Evolutionary conservation across 2,329 filamentous ascomycete species (phyloP).

Genomic region (Cladosporium phlei): DNA sequence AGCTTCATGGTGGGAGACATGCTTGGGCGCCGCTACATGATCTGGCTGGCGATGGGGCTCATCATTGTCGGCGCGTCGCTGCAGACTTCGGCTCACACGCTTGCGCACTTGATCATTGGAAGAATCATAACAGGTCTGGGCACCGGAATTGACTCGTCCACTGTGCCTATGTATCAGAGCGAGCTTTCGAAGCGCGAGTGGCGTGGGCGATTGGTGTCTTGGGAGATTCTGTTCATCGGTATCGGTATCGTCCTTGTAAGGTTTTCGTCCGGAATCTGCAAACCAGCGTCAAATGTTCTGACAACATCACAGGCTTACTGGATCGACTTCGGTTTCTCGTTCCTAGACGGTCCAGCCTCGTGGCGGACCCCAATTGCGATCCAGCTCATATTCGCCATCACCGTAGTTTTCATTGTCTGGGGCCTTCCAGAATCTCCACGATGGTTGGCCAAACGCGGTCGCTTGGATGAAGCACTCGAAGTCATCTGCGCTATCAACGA

Average conservation of each 20-base stretch:
- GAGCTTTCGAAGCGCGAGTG: conserved; percentile 23
- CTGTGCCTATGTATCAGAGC: conserved; percentile 34
- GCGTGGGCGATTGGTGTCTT: conserved; percentile 24
- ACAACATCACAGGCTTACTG: conserved; percentile 13
- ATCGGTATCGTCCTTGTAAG: conserved; percentile 20
- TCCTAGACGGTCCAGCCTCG: conserved; percentile 28
- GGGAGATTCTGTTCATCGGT: conserved; percentile 26
- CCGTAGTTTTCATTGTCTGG: conserved; percentile 35
- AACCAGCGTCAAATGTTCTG: no score
- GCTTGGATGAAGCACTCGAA: conserved; percentile 22
- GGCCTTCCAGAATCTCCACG: conserved; percentile 35
- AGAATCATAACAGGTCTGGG: conserved; percentile 42
- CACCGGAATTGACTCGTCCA: conserved; percentile 36
- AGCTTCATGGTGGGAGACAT: conserved; percentile 33
- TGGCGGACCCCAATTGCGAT: conserved; percentile 40
- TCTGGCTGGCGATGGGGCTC: conserved; percentile 37
- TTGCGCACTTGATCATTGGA: conserved; percentile 38
- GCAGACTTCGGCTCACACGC: conserved; percentile 36
- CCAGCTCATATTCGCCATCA: conserved; percentile 39
- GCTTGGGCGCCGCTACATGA: conserved; percentile 32
- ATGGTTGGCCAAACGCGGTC: conserved; percentile 33
- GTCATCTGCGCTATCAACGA: conserved; percentile 26
- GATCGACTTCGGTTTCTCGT: conserved; percentile 26
- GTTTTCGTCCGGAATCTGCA: no score
- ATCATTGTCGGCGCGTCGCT: conserved; percentile 37